Percentiles rank a stretch among this genome's conserved stretches.
Evolutionary conservation across 1,139 yeast genomes (phyloP).

Genomic region (Saccharomyces hybrid): DNA sequence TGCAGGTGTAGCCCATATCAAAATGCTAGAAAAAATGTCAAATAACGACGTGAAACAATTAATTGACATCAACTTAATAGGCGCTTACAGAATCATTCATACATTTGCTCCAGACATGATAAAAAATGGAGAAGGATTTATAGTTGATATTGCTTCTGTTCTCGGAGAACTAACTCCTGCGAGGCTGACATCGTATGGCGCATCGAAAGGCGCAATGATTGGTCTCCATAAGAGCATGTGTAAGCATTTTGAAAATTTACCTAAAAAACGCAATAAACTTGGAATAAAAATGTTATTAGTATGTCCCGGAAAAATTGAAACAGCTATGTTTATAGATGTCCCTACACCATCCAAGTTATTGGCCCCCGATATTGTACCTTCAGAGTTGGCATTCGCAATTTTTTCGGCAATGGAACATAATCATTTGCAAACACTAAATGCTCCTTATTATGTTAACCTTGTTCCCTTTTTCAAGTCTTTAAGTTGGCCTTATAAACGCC

Average conservation of each 20-base stretch:
- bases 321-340: constrained; percentile 65
- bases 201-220: constrained; percentile 78
- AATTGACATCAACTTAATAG: constrained; percentile 56
- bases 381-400: constrained; percentile 52
- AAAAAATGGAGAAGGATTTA: constrained; percentile 52
- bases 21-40: constrained; percentile 45
- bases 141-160: constrained; percentile 75
- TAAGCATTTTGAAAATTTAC: constrained; percentile 56
- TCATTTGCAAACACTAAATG: constrained; percentile 55
- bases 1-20: constrained; percentile 68
- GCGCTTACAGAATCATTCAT: constrained; percentile 64
- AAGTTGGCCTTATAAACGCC: constrained; percentile 59
- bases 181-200: constrained; percentile 70
- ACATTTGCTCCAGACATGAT: constrained; percentile 70
- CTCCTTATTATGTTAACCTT: constrained; percentile 70
- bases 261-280: constrained; percentile 24
- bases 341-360: constrained; percentile 60
- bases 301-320: constrained; percentile 80
- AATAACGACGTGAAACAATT: constrained; percentile 54
- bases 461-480: constrained; percentile 62
- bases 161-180: constrained; percentile 85
- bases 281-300: constrained; percentile 60
- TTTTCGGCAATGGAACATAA: constrained; percentile 54
- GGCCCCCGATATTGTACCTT: constrained; percentile 78
- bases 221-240: constrained; percentile 75